Percentiles rank a stretch among this genome's conserved stretches.
phyloP scores from a whole-genome alignment of 805 yeast species.

The Citeromyces nyonsensis region DNA sequence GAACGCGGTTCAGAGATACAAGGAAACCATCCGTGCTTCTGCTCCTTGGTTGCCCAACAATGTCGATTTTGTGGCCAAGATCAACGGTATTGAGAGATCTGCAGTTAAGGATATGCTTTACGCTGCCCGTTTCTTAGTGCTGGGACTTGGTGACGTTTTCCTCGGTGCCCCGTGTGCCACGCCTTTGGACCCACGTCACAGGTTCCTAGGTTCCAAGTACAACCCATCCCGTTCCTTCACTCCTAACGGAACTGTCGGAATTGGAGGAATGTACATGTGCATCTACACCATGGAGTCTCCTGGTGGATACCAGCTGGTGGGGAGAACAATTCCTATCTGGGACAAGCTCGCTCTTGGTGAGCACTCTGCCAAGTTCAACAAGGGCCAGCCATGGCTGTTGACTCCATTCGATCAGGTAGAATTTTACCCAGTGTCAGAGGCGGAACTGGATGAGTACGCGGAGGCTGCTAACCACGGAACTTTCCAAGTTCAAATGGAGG shows the following conservation, averaged over 20 bases:
- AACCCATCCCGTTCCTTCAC: constrained; percentile 94
- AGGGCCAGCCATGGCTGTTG: constrained; percentile 72
- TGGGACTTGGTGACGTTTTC: constrained; percentile 95
- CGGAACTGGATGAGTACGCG: constrained; percentile 54
- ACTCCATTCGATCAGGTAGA: constrained; percentile 90
- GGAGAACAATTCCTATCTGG: constrained; percentile 96
- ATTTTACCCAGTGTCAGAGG: constrained; percentile 83
- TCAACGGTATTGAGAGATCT: constrained; percentile 59
- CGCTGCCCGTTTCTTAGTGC: constrained; percentile 78
- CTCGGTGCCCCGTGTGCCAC: constrained; percentile 98
- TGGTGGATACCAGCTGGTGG: constrained; percentile 95
- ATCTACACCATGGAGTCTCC: constrained; percentile 97
- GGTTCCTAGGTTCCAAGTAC: constrained; percentile 84
- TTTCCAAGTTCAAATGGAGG: constrained; percentile 59
- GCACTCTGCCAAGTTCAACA: constrained; percentile 29
- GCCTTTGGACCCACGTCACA: constrained; percentile 92
- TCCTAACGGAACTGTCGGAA: constrained; percentile 93
- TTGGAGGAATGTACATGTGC: constrained; percentile 99
- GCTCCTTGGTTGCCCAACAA: constrained; percentile 99
- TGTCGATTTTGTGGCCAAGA: constrained; percentile 86
- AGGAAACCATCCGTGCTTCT: constrained; percentile 80
- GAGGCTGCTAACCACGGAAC: constrained; percentile 72
- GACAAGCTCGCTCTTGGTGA: constrained; percentile 74
- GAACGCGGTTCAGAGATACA: constrained; percentile 81
- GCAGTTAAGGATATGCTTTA: constrained; percentile 77